Evolutionary conservation across 805 yeast species (phyloP).

Genomic region (Teunomyces barrocoloradensis): DNA sequence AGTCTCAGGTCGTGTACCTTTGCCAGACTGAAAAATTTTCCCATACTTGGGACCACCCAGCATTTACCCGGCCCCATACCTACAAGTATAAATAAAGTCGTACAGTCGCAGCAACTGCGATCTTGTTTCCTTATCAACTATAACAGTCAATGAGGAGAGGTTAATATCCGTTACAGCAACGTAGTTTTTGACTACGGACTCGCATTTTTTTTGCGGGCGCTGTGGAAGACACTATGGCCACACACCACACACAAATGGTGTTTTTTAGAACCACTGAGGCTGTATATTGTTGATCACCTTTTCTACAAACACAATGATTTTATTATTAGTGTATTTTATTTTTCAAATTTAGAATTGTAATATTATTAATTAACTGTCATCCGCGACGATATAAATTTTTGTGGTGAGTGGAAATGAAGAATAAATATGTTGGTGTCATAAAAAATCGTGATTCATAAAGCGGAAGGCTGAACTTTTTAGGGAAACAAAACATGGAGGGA

Average conservation of each 20-base stretch:
- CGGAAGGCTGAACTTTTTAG: slow-evolving; percentile 1
- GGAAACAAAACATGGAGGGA: background rate
- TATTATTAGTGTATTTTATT: background rate
- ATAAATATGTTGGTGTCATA: slow-evolving; percentile 1
- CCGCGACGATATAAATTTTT: background rate
- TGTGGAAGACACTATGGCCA: slow-evolving; percentile 53
- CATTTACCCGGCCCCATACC: background rate
- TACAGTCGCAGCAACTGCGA: background rate
- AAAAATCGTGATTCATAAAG: slow-evolving; percentile 2
- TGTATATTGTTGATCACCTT: slow-evolving; percentile 14
- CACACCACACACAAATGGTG: slow-evolving; percentile 51
- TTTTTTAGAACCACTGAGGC: slow-evolving; percentile 33
- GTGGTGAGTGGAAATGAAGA: background rate
- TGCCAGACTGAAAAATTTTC: slow-evolving; percentile 7
- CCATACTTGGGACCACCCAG: background rate
- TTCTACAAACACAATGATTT: background rate
- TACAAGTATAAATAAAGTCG: background rate
- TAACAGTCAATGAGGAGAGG: slow-evolving; percentile 57
- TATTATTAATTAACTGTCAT: background rate
- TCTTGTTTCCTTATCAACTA: slow-evolving; percentile 45
- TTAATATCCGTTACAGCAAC: slow-evolving; percentile 41
- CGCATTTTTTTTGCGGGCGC: slow-evolving; percentile 38
- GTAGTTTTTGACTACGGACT: slow-evolving; percentile 9
- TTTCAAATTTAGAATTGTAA: background rate
- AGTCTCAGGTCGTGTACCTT: slow-evolving; percentile 3